Base-by-base conservation (phyloP, 2,329 filamentous ascomycete species). In the Aspergillus sp. region DNA sequence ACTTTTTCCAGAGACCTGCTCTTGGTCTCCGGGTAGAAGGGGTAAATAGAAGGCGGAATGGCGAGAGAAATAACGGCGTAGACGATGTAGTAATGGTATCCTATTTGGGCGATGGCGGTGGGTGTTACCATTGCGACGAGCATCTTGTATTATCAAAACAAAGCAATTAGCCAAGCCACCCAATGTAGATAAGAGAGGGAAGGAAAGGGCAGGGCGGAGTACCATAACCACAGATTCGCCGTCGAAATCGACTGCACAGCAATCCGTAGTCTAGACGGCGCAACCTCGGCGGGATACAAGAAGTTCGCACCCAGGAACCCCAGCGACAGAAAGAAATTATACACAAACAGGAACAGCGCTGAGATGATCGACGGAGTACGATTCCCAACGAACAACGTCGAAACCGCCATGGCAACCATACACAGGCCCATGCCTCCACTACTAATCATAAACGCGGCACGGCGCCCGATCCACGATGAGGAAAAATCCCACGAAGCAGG, bases 81-180 rank as follows among this genome's bases (percentile, higher is more conserved):
- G 9, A 44, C 42, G 27, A 44, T 35, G 23, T 48, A 48, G 20
- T 48, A 48, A 19, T 30, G n/a, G 12, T 43, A 48, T 13, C 30
- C 20, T 20, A 48, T 44, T 5, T 17, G 33, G 17, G 39, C 19
- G 13, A 44, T 44, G 3, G 27, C 46, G n/a, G 23, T 23, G 9
- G 46, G 46, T 0, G 46, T 48, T 13, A 48, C 42, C 32, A 35
- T 32, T 13, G 46, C 46, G 13, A 48, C 22, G 19, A 20, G 23
- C 38, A 41, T 41, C 38, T 19, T 41, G 38, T 19, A 5, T 35
- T n/a, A 13, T 10, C 9, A 7, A 7, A 35, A 35, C 2, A 35
- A 35, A 17, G 7, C 6, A 15, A 17, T 35, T 17, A 35, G n/a
- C 33, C 33, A 35, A 9, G 33, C 5, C 9, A 17, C 3, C 5